Evolutionary conservation across 805 yeast genomes (phyloP).

Genomic region (Metschnikowia kofuensis): DNA sequence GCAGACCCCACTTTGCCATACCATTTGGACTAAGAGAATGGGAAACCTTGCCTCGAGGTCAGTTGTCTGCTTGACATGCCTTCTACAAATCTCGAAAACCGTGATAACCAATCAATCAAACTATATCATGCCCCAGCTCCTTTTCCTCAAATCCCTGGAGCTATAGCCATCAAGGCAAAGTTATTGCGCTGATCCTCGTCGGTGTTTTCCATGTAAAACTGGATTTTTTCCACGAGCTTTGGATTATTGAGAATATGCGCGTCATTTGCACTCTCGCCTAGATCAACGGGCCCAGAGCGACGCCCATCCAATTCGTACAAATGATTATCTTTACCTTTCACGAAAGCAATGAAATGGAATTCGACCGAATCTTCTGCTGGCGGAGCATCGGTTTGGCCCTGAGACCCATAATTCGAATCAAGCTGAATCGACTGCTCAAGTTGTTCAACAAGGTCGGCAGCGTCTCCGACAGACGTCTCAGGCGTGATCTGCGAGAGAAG

Average conservation of each 20-base stretch:
- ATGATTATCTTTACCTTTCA: constrained; percentile 53
- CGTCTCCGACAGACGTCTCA: constrained; percentile 28
- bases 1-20: no score
- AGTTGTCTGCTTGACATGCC: no score
- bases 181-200: constrained; percentile 57
- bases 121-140: not conserved
- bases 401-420: constrained; percentile 43
- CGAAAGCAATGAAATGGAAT: constrained; percentile 76
- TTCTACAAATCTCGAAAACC: no score
- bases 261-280: constrained; percentile 44
- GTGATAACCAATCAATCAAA: no score
- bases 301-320: constrained; percentile 90
- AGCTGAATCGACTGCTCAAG: constrained; percentile 42
- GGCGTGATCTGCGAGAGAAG: constrained; percentile 23
- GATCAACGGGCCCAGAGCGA: constrained; percentile 66
- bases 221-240: constrained; percentile 52
- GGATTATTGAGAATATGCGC: constrained; percentile 54
- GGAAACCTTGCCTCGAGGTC: no score
- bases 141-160: constrained; percentile 36
- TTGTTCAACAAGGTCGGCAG: constrained; percentile 43
- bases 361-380: constrained; percentile 48
- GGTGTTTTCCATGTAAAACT: constrained; percentile 62
- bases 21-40: no score
- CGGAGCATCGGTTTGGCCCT: constrained; percentile 71
- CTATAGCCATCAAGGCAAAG: constrained; percentile 77